These are phyloP conservation scores for Purpureocillium takamizusanense DNA, from an alignment of 2,329 filamentous ascomycete species.

Conservation along the genomic window DNA sequence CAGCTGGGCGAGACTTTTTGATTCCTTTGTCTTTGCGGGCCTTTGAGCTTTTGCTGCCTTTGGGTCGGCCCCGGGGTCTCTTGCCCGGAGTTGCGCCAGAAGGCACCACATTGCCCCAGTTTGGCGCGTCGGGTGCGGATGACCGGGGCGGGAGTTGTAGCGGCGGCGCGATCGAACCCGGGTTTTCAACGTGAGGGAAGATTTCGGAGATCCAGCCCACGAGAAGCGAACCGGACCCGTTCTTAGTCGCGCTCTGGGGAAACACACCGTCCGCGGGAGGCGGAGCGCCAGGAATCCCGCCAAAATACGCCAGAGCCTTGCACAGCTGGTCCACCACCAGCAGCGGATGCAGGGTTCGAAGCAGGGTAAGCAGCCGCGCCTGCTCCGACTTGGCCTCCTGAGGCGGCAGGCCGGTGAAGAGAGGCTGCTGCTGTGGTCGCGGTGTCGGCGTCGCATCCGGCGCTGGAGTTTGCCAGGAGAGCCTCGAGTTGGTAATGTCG, in stretches of 20 bases:
- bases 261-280: conserved; percentile 43
- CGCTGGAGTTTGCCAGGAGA: background rate
- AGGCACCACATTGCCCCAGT: background rate
- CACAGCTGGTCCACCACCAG: conserved; percentile 54
- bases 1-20: conserved; percentile 27
- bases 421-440: background rate
- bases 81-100: conserved; percentile 16
- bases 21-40: conserved; percentile 39
- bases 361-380: conserved; percentile 46
- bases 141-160: background rate
- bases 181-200: conserved; percentile 36
- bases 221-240: conserved; percentile 49
- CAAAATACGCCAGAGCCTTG: conserved; percentile 55
- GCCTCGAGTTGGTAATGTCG: background rate
- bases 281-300: conserved; percentile 46
- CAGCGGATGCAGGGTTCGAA: conserved; percentile 45
- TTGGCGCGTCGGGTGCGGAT: conserved; percentile 1
- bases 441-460: background rate
- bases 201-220: conserved; percentile 56
- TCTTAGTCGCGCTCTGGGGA: conserved; percentile 44
- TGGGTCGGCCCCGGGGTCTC: conserved; percentile 43
- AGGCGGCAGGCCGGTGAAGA: conserved; percentile 11
- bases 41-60: conserved; percentile 37
- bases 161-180: conserved; percentile 2
- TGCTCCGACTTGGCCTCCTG: conserved; percentile 50